A percentile compares a stretch with the other conserved stretches of the same genome.
phyloP scores from a whole-genome alignment of 106 monocot species.

The Allium fistulosum region DNA sequence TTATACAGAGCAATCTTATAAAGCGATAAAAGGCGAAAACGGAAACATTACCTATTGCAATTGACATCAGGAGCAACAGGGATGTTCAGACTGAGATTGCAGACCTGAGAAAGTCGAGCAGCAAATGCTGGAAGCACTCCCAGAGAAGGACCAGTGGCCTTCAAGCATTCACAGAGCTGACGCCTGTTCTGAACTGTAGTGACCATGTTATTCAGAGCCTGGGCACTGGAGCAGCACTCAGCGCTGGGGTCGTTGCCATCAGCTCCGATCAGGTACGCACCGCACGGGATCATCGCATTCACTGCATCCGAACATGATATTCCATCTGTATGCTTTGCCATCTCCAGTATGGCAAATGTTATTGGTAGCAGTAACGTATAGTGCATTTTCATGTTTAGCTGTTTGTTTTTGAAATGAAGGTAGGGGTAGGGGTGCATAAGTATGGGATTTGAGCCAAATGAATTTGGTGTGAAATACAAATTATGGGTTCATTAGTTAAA shows the following conservation, averaged over 20 bases:
- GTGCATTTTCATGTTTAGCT: no score
- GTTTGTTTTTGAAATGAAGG: no score
- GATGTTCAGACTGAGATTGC: constrained; percentile 47
- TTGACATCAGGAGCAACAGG: constrained; percentile 32
- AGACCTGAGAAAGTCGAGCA: constrained; percentile 18
- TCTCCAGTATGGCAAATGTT: no score
- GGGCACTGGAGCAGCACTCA: constrained; percentile 59
- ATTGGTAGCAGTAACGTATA: no score
- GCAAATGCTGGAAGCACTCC: constrained; percentile 52
- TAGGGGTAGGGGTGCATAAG: no score
- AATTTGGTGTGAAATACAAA: no score
- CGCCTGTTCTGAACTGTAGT: constrained; percentile 20
- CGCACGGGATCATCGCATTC: constrained; percentile 63
- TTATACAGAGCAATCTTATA: no score
- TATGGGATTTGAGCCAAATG: no score
- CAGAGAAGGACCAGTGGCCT: constrained; percentile 58
- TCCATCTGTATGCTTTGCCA: neutral
- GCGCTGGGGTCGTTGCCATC: constrained; percentile 26
- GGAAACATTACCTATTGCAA: constrained; percentile 30
- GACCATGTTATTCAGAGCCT: constrained; percentile 32
- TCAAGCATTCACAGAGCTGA: constrained; percentile 47
- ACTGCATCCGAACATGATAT: constrained; percentile 70
- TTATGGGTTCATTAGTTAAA: no score
- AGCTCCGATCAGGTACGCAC: constrained; percentile 40
- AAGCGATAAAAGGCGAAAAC: no score